Evolutionary conservation across 768 basidiomycete species (phyloP).

Genomic region (Tricholoma saponaceum): DNA sequence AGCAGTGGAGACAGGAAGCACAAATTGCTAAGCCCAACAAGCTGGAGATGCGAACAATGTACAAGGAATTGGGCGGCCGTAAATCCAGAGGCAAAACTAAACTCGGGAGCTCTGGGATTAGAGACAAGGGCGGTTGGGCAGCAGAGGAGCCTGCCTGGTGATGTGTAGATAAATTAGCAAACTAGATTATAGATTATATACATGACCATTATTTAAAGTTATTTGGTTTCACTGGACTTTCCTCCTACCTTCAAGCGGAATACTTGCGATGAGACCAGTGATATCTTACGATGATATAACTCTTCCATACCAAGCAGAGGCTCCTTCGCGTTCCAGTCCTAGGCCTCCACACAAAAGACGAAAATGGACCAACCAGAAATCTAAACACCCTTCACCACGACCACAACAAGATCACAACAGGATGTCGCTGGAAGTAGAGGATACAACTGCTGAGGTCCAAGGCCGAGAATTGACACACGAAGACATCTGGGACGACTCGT

Average conservation of each 20-base stretch:
- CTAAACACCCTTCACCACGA: slow-evolving; percentile 15
- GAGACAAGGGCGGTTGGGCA: slow-evolving; percentile 80
- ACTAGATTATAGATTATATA: neutral
- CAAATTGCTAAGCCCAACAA: slow-evolving; percentile 58
- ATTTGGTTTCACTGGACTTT: too few species aligned
- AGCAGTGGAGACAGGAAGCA: slow-evolving; percentile 61
- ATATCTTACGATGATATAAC: slow-evolving; percentile 67
- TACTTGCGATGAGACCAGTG: slow-evolving; percentile 30
- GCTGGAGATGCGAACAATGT: slow-evolving; percentile 84
- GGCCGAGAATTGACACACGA: slow-evolving; percentile 63
- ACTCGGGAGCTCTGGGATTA: slow-evolving; percentile 55
- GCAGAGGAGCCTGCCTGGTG: slow-evolving; percentile 28
- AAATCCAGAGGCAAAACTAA: slow-evolving; percentile 76
- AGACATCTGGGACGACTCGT: slow-evolving; percentile 87
- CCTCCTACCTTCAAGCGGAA: too few species aligned
- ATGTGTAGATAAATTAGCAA: neutral
- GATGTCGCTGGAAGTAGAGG: slow-evolving; percentile 17
- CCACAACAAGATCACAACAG: too few species aligned
- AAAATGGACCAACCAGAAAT: slow-evolving; percentile 38
- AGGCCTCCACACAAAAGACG: slow-evolving; percentile 52
- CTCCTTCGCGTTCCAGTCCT: slow-evolving; percentile 12
- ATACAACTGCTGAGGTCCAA: slow-evolving; percentile 22
- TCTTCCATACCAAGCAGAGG: slow-evolving; percentile 30
- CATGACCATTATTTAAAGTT: neutral
- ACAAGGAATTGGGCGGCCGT: slow-evolving; percentile 85